Evolutionary conservation across 441 rosid species (phyloP).

Genomic region (Flueggea neowawraea): DNA sequence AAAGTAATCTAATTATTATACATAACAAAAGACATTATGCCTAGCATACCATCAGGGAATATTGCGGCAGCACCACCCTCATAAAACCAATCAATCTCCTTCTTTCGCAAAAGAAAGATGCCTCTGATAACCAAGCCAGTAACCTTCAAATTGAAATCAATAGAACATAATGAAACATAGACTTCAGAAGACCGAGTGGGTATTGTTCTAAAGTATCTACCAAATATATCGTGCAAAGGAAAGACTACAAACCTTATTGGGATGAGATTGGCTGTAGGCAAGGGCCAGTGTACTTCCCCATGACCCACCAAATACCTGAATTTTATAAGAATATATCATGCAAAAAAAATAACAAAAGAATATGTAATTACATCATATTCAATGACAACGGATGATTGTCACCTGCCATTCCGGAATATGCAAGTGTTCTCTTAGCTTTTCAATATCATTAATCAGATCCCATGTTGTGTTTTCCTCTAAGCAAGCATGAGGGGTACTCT

Average conservation of each 20-base stretch:
- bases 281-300: slow-evolving; percentile 98
- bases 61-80: slow-evolving; percentile 97
- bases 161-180: too few species aligned
- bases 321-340: slow-evolving; percentile 10
- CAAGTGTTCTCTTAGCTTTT: slow-evolving; percentile 78
- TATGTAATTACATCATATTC: background rate
- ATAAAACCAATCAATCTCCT: slow-evolving; percentile 98
- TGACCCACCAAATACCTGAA: slow-evolving; percentile 93
- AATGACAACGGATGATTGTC: slow-evolving; percentile 6
- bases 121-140: slow-evolving; percentile 93
- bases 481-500: slow-evolving; percentile 96
- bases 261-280: slow-evolving; percentile 79
- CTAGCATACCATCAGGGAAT: slow-evolving; percentile 80
- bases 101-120: slow-evolving; percentile 84
- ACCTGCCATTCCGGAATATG: slow-evolving; percentile 95
- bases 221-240: slow-evolving; percentile 9
- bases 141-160: slow-evolving; percentile 33
- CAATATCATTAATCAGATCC: slow-evolving; percentile 84
- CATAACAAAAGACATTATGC: background rate
- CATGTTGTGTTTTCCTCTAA: slow-evolving; percentile 88
- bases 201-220: background rate
- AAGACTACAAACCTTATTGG: slow-evolving; percentile 61
- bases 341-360: background rate
- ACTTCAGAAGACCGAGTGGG: too few species aligned
- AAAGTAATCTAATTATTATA: too few species aligned